These are phyloP conservation scores for Blepharisma stoltei DNA, from an alignment of 73 alveolate genomes.

Conservation along the genomic window DNA sequence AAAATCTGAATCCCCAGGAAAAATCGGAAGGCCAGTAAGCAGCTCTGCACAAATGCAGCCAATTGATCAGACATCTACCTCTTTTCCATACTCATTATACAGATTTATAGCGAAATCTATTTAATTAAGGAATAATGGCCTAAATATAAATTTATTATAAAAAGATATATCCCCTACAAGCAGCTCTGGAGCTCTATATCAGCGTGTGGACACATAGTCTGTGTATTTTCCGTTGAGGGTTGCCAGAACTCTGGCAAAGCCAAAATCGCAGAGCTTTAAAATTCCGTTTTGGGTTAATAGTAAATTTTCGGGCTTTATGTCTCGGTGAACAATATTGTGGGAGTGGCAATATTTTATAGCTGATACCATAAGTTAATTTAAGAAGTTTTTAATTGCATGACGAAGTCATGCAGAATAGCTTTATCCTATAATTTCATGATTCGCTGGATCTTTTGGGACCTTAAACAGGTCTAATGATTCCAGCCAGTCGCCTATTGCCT, in stretches of 20 bases:
- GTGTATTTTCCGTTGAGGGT: neutral
- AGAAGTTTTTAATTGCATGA: conserved; percentile 33
- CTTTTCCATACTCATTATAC: too few relatives aligned
- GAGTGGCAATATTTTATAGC: conserved; percentile 76
- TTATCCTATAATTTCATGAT: conserved; percentile 49
- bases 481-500: too few relatives aligned
- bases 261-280: conserved; percentile 84
- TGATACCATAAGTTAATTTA: conserved; percentile 57
- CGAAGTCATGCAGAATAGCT: conserved; percentile 41
- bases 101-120: too few relatives aligned
- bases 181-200: too few relatives aligned
- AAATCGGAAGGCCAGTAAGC: neutral
- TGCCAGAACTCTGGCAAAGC: conserved; percentile 56
- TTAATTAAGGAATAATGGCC: too few relatives aligned
- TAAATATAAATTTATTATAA: too few relatives aligned
- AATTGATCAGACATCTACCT: too few relatives aligned
- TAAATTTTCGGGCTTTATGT: conserved; percentile 85
- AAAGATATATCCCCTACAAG: too few relatives aligned
- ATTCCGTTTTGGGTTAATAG: conserved; percentile 69
- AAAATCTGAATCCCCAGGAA: conserved; percentile 12
- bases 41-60: conserved; percentile 12
- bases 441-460: conserved; percentile 49
- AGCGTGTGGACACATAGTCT: too few relatives aligned
- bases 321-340: conserved; percentile 85
- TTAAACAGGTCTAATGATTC: too few relatives aligned